These are phyloP conservation scores for Cucurbita ficifolia DNA, from an alignment of 306 rosid genomes.

Conservation along the genomic window DNA sequence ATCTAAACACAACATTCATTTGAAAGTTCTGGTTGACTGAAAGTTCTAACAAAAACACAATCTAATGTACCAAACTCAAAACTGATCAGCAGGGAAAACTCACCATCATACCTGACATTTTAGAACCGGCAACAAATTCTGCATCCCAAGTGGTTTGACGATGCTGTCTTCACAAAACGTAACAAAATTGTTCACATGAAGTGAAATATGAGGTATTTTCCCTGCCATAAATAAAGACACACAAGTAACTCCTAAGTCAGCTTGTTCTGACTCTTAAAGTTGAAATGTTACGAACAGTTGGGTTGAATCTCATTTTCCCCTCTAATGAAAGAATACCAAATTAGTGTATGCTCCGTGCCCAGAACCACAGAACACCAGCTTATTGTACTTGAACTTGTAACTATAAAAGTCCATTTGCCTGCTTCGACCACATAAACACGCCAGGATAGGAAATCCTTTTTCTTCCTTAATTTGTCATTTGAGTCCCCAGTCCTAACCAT, in stretches of 20 bases:
- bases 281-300: not conserved
- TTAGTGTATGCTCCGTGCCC: not conserved
- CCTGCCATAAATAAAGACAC: constrained; percentile 32
- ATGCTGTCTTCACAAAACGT: constrained; percentile 13
- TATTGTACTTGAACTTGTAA: not conserved
- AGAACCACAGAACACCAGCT: not conserved
- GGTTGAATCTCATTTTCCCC: not conserved
- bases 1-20: not conserved
- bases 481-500: not conserved
- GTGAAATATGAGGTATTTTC: constrained; percentile 26
- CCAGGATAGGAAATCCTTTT: not conserved
- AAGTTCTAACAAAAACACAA: not conserved
- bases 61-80: not conserved
- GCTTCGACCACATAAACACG: not conserved
- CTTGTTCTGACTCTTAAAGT: not conserved
- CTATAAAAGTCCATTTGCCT: not conserved
- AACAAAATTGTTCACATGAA: constrained; percentile 24
- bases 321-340: not conserved
- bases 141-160: constrained; percentile 10
- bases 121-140: constrained; percentile 18
- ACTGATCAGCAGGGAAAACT: constrained; percentile 23
- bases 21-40: not conserved
- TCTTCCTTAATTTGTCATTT: not conserved
- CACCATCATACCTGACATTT: constrained; percentile 88
- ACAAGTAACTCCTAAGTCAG: not conserved